Evolutionary conservation across 768 basidiomycete genomes (phyloP).

Genomic region (Trichaptum fuscoviolaceum): DNA sequence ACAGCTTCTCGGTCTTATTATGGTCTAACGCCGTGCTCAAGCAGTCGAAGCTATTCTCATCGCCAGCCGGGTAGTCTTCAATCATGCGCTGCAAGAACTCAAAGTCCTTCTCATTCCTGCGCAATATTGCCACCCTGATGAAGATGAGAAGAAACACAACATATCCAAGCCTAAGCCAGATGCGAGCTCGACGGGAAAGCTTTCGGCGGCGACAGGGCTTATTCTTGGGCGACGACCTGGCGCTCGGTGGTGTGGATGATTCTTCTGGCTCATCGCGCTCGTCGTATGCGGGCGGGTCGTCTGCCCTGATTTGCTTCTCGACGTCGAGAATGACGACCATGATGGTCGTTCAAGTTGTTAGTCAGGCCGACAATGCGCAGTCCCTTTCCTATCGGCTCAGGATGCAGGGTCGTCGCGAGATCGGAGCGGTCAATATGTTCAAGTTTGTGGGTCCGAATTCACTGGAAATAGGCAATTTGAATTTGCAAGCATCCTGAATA

Average conservation of each 20-base stretch:
- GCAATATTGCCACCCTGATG: neutral
- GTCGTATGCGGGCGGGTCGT: neutral
- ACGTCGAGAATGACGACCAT: slow-evolving; percentile 3
- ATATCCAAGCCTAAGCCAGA: neutral
- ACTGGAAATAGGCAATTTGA: too few relatives aligned
- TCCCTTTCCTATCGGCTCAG: neutral
- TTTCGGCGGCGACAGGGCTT: neutral
- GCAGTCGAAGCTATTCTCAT: neutral
- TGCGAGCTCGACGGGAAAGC: neutral
- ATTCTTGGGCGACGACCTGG: neutral
- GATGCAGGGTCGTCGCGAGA: neutral
- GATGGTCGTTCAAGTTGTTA: neutral
- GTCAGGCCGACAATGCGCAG: neutral
- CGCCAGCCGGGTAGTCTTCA: neutral
- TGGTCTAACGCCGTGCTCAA: neutral
- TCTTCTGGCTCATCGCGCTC: neutral
- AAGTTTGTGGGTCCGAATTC: too few relatives aligned
- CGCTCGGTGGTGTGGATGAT: neutral
- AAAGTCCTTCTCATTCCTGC: neutral
- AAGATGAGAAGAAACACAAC: neutral
- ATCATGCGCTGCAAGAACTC: neutral
- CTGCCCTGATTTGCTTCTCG: neutral
- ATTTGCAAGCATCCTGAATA: too few relatives aligned
- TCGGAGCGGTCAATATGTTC: too few relatives aligned
- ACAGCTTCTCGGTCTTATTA: slow-evolving; percentile 24